Evolutionary conservation across 306 rosid species (phyloP).

Genomic region (Astragalus membranaceus): DNA sequence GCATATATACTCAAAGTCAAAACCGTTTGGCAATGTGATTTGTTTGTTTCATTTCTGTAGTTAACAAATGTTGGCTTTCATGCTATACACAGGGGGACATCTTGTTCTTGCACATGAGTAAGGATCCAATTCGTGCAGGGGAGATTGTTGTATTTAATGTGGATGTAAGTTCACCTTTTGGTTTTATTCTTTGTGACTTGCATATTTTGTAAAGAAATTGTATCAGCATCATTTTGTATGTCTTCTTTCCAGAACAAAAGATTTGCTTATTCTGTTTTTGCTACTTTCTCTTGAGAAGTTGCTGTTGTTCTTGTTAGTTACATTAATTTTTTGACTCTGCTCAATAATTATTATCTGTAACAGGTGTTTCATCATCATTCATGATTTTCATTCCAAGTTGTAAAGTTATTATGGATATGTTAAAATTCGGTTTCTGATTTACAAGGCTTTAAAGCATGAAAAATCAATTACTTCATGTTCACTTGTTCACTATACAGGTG

Average conservation of each 20-base stretch:
- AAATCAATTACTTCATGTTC: too few relatives aligned
- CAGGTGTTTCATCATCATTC: too few relatives aligned
- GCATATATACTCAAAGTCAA: background rate
- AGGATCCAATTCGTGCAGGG: conserved; percentile 91
- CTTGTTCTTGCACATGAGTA: conserved; percentile 84
- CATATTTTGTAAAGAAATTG: background rate
- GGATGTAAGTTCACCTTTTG: conserved; percentile 53
- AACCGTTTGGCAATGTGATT: background rate
- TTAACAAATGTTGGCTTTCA: background rate
- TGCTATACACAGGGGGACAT: conserved; percentile 69
- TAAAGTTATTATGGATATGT: too few relatives aligned
- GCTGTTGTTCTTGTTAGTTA: background rate
- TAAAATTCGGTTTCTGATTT: too few relatives aligned
- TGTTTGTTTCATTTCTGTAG: background rate
- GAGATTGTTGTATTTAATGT: conserved; percentile 94
- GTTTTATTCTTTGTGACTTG: background rate
- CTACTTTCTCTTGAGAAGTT: background rate
- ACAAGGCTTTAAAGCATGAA: too few relatives aligned
- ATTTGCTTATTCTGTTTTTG: background rate
- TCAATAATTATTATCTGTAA: too few relatives aligned
- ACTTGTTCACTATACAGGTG: too few relatives aligned
- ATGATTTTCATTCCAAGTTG: too few relatives aligned
- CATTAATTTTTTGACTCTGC: background rate
- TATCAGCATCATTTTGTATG: background rate
- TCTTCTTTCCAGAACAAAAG: background rate